Evolutionary conservation across 202 grass and related monocot genomes (phyloP), one percentile per base, ranked within the genome.

Genomic region (Bolboschoenoplectus hybrid): DNA sequence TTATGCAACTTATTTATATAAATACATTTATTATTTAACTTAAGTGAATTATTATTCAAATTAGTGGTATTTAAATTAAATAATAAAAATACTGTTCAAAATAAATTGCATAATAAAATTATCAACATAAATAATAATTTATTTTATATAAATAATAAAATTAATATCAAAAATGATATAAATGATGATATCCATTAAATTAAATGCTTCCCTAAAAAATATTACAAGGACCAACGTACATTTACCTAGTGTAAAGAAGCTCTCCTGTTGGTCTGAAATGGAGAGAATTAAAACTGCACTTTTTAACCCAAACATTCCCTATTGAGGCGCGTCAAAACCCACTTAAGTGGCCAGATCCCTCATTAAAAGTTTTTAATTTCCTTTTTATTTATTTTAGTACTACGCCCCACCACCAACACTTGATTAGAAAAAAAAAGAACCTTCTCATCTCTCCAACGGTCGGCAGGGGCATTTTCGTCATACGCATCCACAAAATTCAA

Each of bases 401-500:
- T 79, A 73, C 38, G 17, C 26, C 47, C 81, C 75, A 80, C 76
- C 76, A 55, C 20, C 53, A 43, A 53, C 55, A 20, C 38, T 61
- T 16, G 55, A 80, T 61, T 60, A 80, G 55, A 80, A 80, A 51
- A 40, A 66, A 78, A 63, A 68, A 67, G 55, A 74, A 58, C 34
- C 84, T 89, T 67, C 82, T 20, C 46, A 14, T 70, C 19, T 67
- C 41, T 56, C 61, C 83, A 96, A 96, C 93, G 93, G 93, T 93
- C 86, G 81, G 36, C 17, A 87, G 89, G 89, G 91, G 78, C 69
- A 84, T 91, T 91, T 67, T 58, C 52, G 93, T 90, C 88, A 67
- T 65, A 83, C 38, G 4, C 9, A 40, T 4, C 80, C 66, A 17
- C 65, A 16, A 82, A 86, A 80, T 88, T 86, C 83, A 69, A 86